Percentiles rank a stretch among this genome's conserved stretches.
Evolutionary conservation across 2,329 filamentous ascomycete genomes (phyloP).

Genomic region (Pestalotiopsis sp.): DNA sequence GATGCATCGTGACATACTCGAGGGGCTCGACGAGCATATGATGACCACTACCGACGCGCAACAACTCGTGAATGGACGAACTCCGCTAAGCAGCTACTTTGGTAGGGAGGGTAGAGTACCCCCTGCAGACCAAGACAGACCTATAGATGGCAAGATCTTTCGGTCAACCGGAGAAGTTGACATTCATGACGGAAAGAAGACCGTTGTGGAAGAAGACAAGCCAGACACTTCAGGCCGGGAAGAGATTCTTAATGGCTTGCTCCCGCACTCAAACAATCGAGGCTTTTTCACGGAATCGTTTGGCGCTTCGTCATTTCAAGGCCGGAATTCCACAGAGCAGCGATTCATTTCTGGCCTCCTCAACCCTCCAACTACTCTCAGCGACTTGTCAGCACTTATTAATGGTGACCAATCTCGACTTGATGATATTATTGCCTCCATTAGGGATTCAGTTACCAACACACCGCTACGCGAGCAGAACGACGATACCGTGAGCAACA

Average conservation of each 20-base stretch:
- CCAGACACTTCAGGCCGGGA: conserved; percentile 64
- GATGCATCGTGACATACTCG: conserved; percentile 81
- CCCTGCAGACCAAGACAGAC: conserved; percentile 60
- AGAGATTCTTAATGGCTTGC: conserved; percentile 60
- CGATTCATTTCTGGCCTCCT: conserved; percentile 33
- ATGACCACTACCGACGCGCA: conserved; percentile 76
- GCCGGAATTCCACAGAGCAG: conserved; percentile 24
- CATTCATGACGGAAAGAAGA: conserved; percentile 58
- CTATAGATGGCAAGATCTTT: conserved; percentile 68
- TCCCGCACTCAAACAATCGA: conserved; percentile 36
- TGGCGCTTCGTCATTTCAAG: conserved; percentile 26
- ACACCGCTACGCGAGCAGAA: conserved; percentile 19
- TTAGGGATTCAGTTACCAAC: conserved; percentile 24
- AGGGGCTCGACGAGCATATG: conserved; percentile 76
- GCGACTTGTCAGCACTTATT: conserved; percentile 32
- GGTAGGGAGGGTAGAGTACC: conserved; percentile 74
- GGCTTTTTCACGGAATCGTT: conserved; percentile 37
- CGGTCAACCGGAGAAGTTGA: conserved; percentile 66
- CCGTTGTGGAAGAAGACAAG: conserved; percentile 61
- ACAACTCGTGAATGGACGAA: conserved; percentile 74
- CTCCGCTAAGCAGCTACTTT: conserved; percentile 75
- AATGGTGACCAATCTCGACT: conserved; percentile 31
- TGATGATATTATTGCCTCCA: conserved; percentile 33
- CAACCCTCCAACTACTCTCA: conserved; percentile 32
- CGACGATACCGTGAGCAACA: conserved; percentile 22